Conservation (phyloP, 2,329 filamentous ascomycete genomes). For the Phyllosticta citribraziliensis region DNA sequence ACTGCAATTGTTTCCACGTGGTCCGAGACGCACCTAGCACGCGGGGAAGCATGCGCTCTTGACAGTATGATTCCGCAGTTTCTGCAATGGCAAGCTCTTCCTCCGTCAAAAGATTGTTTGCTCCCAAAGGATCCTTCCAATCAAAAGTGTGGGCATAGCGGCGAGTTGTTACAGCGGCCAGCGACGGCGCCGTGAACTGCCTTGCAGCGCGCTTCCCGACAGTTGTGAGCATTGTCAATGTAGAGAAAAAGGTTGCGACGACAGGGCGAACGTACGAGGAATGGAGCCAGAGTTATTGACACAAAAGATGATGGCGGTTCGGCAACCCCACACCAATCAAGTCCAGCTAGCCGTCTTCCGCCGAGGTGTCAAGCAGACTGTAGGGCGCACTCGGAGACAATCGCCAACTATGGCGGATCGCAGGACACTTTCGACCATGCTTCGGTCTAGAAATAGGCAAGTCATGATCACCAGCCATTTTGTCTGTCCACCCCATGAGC, state of each 20-base stretch:
- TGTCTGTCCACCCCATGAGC: too few relatives aligned
- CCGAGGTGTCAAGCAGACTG: conserved; percentile 5
- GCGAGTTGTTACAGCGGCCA: conserved; percentile 17
- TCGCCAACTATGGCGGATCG: neutral
- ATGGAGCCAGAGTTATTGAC: neutral
- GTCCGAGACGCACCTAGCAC: conserved; percentile 56
- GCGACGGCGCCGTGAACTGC: conserved; percentile 26
- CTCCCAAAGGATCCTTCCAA: conserved; percentile 81
- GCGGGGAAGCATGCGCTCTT: conserved; percentile 75
- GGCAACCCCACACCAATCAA: conserved; percentile 12
- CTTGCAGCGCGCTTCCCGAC: conserved; percentile 29
- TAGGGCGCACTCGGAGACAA: conserved; percentile 1
- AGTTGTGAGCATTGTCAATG: conserved; percentile 34
- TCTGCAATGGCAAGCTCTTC: conserved; percentile 86
- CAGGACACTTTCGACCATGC: neutral
- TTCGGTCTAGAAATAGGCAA: too few relatives aligned
- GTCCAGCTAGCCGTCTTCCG: conserved; percentile 2
- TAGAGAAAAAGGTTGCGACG: neutral
- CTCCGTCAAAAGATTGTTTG: conserved; percentile 69
- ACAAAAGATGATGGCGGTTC: conserved; percentile 1
- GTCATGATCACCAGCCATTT: too few relatives aligned
- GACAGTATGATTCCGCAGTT: conserved; percentile 87
- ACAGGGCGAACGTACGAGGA: neutral
- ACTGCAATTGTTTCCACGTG: neutral
- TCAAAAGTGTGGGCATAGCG: conserved; percentile 52